phyloP scores from a whole-genome alignment of 202 grass and related monocot genomes.

The Digitaria exilis region DNA sequence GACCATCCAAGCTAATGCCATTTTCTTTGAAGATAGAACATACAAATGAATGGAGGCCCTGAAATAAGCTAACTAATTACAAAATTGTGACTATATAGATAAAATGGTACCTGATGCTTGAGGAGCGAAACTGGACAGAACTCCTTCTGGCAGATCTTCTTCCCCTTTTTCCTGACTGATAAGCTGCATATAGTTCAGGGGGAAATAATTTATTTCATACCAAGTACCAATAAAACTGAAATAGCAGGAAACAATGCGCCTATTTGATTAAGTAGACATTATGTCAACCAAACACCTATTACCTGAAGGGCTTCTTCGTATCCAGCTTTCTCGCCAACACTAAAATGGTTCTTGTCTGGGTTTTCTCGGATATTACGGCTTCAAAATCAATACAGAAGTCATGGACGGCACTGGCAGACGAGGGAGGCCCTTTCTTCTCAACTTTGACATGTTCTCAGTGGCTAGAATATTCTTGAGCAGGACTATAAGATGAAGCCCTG shows the following conservation, averaged over 20 bases:
- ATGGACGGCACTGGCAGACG: conserved; percentile 40
- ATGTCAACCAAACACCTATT: not conserved
- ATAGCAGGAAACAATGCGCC: not conserved
- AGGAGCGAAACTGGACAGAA: conserved; percentile 85
- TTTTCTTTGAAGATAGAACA: conserved; percentile 51
- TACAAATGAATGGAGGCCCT: not conserved
- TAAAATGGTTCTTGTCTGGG: conserved; percentile 47
- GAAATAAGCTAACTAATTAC: conserved; percentile 20
- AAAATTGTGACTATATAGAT: not conserved
- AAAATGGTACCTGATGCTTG: conserved; percentile 78
- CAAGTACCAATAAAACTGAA: not conserved
- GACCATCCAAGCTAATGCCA: conserved; percentile 81
- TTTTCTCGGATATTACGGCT: not conserved
- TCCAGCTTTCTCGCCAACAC: conserved; percentile 61
- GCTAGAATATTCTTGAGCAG: not conserved
- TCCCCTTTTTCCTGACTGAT: conserved; percentile 67
- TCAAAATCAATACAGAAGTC: conserved; percentile 27
- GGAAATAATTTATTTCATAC: not conserved
- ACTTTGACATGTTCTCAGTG: not conserved
- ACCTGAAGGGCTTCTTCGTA: conserved; percentile 93
- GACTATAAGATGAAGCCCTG: conserved; percentile 3
- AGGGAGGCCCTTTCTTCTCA: conserved; percentile 34
- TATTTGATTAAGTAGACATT: not conserved
- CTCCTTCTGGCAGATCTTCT: conserved; percentile 73
- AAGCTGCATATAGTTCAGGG: conserved; percentile 43